Conservation (phyloP, 306 rosid genomes). For the Ceratonia siliqua region DNA sequence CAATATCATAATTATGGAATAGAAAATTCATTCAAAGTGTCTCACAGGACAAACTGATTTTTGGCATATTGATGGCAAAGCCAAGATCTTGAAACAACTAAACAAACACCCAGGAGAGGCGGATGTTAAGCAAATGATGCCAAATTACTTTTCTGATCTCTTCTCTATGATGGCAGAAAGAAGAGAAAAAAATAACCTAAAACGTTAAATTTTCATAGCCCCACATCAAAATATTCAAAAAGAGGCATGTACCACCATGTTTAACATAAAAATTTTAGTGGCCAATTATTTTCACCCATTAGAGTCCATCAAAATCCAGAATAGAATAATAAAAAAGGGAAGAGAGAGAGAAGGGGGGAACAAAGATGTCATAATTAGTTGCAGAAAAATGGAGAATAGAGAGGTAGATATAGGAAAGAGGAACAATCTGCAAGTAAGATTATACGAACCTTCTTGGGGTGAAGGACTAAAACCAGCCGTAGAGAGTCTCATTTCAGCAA, state of each 20-base stretch:
- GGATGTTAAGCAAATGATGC: slow-evolving; percentile 29
- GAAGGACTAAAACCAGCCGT: slow-evolving; percentile 90
- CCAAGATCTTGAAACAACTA: slow-evolving; percentile 38
- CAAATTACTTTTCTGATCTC: slow-evolving; percentile 36
- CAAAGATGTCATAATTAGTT: slow-evolving; percentile 4
- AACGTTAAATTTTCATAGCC: slow-evolving; percentile 12
- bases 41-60: slow-evolving; percentile 23
- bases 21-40: slow-evolving; percentile 18
- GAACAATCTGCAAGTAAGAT: slow-evolving; percentile 24
- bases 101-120: slow-evolving; percentile 18
- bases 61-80: slow-evolving; percentile 21
- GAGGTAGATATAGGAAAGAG: neutral
- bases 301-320: neutral
- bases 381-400: slow-evolving; percentile 14
- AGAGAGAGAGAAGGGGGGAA: neutral
- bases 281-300: slow-evolving; percentile 14
- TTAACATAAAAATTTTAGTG: slow-evolving; percentile 6
- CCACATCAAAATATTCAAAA: slow-evolving; percentile 8
- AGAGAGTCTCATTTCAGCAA: slow-evolving; percentile 78
- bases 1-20: slow-evolving; percentile 27
- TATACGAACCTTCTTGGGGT: slow-evolving; percentile 72
- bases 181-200: neutral
- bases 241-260: neutral
- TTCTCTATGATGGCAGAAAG: slow-evolving; percentile 13
- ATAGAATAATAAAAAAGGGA: neutral